These are phyloP conservation scores for Flagelloscypha sp. DNA, from an alignment of 768 basidiomycete genomes.

Conservation along the genomic window DNA sequence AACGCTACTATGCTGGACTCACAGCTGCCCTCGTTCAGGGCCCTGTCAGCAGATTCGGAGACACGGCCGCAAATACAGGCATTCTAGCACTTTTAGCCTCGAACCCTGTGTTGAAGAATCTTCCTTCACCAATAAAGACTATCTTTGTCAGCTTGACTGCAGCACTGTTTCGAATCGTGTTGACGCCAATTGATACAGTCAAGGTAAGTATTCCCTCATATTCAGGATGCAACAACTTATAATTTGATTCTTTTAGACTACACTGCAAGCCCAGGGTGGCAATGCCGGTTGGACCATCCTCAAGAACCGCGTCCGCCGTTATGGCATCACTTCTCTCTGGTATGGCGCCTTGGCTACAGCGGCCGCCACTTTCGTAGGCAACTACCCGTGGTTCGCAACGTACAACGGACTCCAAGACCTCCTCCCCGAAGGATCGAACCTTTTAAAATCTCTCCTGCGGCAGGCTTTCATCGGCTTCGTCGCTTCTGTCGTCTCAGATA, in stretches of 20 bases:
- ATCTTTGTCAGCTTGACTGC: constrained; percentile 71
- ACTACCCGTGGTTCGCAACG: constrained; percentile 86
- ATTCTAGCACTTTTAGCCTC: constrained; percentile 79
- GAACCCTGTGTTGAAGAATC: constrained; percentile 57
- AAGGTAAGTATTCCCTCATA: too few species aligned
- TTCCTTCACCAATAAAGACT: constrained; percentile 66
- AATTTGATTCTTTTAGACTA: too few species aligned
- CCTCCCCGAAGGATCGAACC: constrained; percentile 48
- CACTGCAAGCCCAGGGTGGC: constrained; percentile 89
- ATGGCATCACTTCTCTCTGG: constrained; percentile 77
- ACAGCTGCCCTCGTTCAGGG: constrained; percentile 81
- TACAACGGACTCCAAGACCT: constrained; percentile 71
- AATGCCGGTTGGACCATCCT: constrained; percentile 59
- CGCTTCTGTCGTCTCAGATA: constrained; percentile 81
- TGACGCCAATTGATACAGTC: constrained; percentile 88
- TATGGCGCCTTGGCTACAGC: constrained; percentile 90
- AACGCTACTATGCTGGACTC: constrained; percentile 85
- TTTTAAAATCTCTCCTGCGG: constrained; percentile 55
- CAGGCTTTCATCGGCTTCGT: constrained; percentile 89
- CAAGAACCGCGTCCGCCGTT: constrained; percentile 51
- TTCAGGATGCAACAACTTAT: too few species aligned
- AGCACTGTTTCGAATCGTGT: constrained; percentile 80
- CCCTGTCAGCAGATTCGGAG: constrained; percentile 80
- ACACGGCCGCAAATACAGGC: constrained; percentile 91
- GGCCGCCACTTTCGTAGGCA: constrained; percentile 87